Evolutionary conservation across 164 flowering plant genomes (phyloP).

Genomic region (Santalum album): DNA sequence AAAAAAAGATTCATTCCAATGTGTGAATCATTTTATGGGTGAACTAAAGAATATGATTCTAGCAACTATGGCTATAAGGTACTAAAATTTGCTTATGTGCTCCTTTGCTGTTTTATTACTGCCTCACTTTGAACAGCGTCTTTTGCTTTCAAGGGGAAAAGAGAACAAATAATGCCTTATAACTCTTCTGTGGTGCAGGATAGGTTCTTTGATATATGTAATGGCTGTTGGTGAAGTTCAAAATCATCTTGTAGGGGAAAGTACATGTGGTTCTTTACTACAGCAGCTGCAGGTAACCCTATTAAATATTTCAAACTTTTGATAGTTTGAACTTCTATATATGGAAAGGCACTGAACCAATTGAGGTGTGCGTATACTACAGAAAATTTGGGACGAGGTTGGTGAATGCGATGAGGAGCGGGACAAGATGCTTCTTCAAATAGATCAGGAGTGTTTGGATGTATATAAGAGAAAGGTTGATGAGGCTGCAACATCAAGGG

Average conservation of each 20-base stretch:
- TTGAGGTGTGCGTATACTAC: slow-evolving; percentile 6
- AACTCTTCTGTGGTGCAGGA: slow-evolving; percentile 18
- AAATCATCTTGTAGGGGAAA: slow-evolving; percentile 63
- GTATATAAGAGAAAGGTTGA: slow-evolving; percentile 95
- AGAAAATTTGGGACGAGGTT: slow-evolving; percentile 99
- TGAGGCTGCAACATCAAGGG: slow-evolving; percentile 74
- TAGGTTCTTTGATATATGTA: slow-evolving; percentile 8
- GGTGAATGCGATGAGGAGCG: slow-evolving; percentile 88
- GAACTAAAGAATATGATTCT: too few species aligned
- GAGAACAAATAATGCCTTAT: too few species aligned
- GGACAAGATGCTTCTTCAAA: slow-evolving; percentile 85
- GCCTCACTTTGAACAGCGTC: too few species aligned
- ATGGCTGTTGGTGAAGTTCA: slow-evolving; percentile 70
- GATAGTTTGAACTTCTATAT: neutral
- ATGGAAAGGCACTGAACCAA: neutral
- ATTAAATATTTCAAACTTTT: neutral
- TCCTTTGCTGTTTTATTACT: too few species aligned
- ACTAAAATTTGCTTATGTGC: too few species aligned
- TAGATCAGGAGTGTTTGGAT: slow-evolving; percentile 93
- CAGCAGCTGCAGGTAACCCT: slow-evolving; percentile 70
- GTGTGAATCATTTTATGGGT: too few species aligned
- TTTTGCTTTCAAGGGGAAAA: too few species aligned
- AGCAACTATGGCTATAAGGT: too few species aligned
- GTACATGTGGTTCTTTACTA: slow-evolving; percentile 73
- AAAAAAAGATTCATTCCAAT: too few species aligned